phyloP scores from a whole-genome alignment of 2,329 filamentous ascomycete species.

The Colletotrichum coccodes region DNA sequence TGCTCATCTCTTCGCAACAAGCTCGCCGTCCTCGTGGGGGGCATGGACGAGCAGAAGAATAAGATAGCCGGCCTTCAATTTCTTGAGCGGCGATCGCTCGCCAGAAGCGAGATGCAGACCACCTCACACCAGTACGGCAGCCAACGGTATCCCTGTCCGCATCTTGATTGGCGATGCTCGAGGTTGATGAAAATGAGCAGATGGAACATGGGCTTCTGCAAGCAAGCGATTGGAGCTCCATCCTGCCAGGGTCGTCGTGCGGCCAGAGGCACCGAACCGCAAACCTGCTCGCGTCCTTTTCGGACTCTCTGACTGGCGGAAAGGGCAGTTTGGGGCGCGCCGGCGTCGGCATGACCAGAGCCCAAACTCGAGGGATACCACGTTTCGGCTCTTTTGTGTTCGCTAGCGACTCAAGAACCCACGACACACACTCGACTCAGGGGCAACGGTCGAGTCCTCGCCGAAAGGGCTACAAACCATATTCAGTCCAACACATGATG shows the following conservation, averaged over 20 bases:
- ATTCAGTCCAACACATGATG: not conserved
- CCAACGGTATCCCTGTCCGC: conserved; percentile 18
- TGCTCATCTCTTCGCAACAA: conserved; percentile 1
- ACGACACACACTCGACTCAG: conserved; percentile 1
- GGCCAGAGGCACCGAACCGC: not conserved
- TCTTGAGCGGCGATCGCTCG: conserved; percentile 20
- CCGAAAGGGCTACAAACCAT: conserved; percentile 1
- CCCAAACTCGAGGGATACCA: not conserved
- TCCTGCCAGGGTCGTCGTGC: conserved; percentile 1
- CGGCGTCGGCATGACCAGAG: not conserved
- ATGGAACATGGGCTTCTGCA: conserved; percentile 19
- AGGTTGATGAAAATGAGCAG: conserved; percentile 29
- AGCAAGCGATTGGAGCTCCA: not conserved
- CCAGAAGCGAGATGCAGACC: conserved; percentile 18
- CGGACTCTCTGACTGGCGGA: not conserved
- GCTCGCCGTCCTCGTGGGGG: not conserved
- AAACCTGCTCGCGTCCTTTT: not conserved
- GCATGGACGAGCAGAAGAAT: not conserved
- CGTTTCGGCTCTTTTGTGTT: not conserved
- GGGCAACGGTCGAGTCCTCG: not conserved
- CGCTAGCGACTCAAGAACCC: not conserved
- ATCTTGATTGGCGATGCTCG: conserved; percentile 21
- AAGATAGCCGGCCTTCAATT: conserved; percentile 18
- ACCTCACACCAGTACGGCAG: conserved; percentile 1
- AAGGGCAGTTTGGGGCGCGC: not conserved